Base-by-base conservation (phyloP, 1,284 basidiomycete species). In the Fomitopsis pinicola region DNA sequence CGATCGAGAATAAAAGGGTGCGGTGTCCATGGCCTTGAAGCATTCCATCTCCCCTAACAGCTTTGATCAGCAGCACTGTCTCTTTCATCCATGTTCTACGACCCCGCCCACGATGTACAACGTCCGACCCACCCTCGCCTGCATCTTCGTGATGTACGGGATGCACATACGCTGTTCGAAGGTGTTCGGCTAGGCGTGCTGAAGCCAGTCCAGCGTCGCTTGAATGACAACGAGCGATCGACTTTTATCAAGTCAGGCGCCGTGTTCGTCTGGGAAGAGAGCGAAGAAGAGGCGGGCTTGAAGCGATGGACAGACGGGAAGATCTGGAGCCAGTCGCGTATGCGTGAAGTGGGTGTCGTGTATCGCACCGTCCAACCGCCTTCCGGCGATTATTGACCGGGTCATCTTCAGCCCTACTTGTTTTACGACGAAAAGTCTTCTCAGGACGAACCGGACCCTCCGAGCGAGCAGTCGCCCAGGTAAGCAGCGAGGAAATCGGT, bases 241-340 rank as follows among this genome's bases (percentile, higher is more conserved):
- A 79, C 74, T 61, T 81, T 79, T 66, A 84, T 88, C 64, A 78
- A 77, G 56, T 83, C 85, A 12, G 86, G 86, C 3, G 79, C 85
- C 7, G 77, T 87, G 22, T 87, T 87, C 68, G 83, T 87, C 60
- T 87, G 85, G 85, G 81, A 85, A 67, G 85, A 87, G 72, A 81
- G 81, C 65, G 84, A 86, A 59, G 84, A 86, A 63, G 85, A 86
- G 62, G 78, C 78, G 62, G 83, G 84, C 10, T 72, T 86, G 61
- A 86, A 84, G 70, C 75, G 83, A 63, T 84, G 82, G 83, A 85
- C 85, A 73, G 86, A 88, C 74, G 85, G 85, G 28, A 79, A 85
- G 38, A 78, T 86, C 57, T 87, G 85, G 84, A 84, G 84, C 58
- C 84, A 86, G 71, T 84, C 82, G 59, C 79, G 84, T 54, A 85